Base-by-base conservation (phyloP, 768 basidiomycete species). In the Hygrophoropsis aurantiaca region DNA sequence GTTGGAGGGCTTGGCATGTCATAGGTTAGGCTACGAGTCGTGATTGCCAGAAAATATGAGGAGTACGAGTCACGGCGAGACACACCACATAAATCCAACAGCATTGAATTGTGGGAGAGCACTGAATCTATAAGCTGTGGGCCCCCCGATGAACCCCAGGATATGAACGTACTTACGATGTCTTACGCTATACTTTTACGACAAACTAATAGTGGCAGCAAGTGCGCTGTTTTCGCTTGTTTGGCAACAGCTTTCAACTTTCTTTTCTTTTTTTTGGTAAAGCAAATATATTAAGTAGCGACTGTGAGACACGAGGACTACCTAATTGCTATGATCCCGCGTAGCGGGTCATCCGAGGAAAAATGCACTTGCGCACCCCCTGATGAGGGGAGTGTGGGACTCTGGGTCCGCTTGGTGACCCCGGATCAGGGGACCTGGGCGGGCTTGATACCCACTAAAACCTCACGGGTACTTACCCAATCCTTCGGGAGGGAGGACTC, bases 401-500 rank as follows among this genome's bases (percentile, higher is more conserved):
- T 46, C 45, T 19, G 6, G 1, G 35, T 46, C 9, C 44, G n/a
- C 36, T 38, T 34, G 47, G 45, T 46, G 13, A 8, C 25, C 23
- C 26, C 38, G 0, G 23, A n/a, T 37, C 11, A 15, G 16, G 16
- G 13, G 19, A 37, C 24, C 34, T 37, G 32, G 39, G 39, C 19
- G 26, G 13, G 38, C 42, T 2, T 53, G 24, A 60, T 61, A 66
- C 66, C 64, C 62, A 67, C 66, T 66, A 67, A 64, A 65, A 62
- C 62, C 60, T 60, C 58, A 42, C 40, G 41, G 37, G n/a, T 38
- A 10, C 34, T 51, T 0, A 52, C 34, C 64, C 64, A 63, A 23
- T 63, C n/a, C n/a, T n/a, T n/a, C n/a, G n/a, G n/a, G n/a, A n/a
- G n/a, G n/a, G n/a, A n/a, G n/a, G n/a, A n/a, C n/a, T 52, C 7